These are phyloP conservation scores for Fusarium beomiforme DNA, from an alignment of 2,329 filamentous ascomycete species.

Conservation along the genomic window DNA sequence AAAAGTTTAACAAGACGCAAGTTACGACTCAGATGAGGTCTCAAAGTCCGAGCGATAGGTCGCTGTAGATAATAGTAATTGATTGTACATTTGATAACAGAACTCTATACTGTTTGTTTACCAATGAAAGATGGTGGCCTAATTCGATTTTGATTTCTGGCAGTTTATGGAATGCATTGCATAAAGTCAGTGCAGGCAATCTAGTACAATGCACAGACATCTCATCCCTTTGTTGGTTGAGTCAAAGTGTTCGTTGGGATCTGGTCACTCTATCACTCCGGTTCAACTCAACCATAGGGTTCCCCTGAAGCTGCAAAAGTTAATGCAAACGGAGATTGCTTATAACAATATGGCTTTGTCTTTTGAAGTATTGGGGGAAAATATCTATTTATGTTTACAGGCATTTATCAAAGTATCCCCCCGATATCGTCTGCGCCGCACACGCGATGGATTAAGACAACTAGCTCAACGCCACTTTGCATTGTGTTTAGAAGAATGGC, in stretches of 20 bases:
- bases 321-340: too few relatives aligned
- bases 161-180: too few relatives aligned
- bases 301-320: rapidly evolving
- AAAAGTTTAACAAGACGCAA: slow-evolving; percentile 22
- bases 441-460: background rate
- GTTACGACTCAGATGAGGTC: slow-evolving; percentile 19
- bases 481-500: slow-evolving; percentile 1
- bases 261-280: rapidly evolving
- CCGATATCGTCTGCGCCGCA: background rate
- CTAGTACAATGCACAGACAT: background rate
- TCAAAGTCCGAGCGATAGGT: slow-evolving; percentile 13
- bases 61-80: background rate
- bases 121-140: too few relatives aligned
- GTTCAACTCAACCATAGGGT: rapidly evolving
- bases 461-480: background rate
- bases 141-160: too few relatives aligned
- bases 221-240: background rate
- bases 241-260: rapidly evolving
- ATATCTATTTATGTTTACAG: too few relatives aligned
- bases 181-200: background rate
- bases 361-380: too few relatives aligned
- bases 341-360: too few relatives aligned
- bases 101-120: too few relatives aligned
- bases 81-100: background rate
- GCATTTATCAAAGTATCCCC: background rate